Percentiles rank a stretch among this genome's conserved stretches.
These are phyloP conservation scores for Xylaria sp. DNA, from an alignment of 2,329 filamentous ascomycete genomes.

Conservation along the genomic window DNA sequence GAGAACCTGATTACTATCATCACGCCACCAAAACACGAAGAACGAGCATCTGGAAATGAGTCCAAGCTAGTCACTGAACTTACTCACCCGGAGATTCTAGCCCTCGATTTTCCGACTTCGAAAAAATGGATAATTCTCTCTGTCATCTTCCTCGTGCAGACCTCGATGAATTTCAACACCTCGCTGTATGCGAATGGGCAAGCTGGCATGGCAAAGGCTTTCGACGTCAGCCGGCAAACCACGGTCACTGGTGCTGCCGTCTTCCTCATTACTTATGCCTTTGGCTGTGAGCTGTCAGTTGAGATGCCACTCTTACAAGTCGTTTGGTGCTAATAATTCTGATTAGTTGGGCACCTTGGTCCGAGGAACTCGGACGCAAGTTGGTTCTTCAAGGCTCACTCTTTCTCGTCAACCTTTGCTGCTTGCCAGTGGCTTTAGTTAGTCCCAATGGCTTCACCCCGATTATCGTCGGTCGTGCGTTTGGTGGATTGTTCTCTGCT, in stretches of 20 bases:
- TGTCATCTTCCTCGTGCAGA: constrained; percentile 63
- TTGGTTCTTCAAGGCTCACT: constrained; percentile 62
- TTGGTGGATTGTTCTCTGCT: constrained; percentile 68
- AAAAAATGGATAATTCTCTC: constrained; percentile 65
- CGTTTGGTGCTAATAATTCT: constrained; percentile 46
- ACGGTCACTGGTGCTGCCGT: constrained; percentile 60
- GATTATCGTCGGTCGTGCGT: constrained; percentile 56
- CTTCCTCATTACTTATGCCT: constrained; percentile 64
- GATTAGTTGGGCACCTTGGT: constrained; percentile 66
- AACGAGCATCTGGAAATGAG: constrained; percentile 1
- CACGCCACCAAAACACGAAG: constrained; percentile 16
- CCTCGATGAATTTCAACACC: constrained; percentile 68
- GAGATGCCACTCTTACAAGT: constrained; percentile 16
- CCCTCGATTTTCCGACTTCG: constrained; percentile 56
- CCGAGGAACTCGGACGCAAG: constrained; percentile 65
- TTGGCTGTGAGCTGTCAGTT: constrained; percentile 66
- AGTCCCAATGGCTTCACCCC: constrained; percentile 52
- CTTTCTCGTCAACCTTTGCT: constrained; percentile 65
- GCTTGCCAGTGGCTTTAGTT: constrained; percentile 58
- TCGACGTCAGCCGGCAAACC: constrained; percentile 58
- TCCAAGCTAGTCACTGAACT: constrained; percentile 55
- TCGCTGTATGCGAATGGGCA: constrained; percentile 64
- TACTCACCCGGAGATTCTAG: constrained; percentile 60
- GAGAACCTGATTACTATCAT: constrained; percentile 4
- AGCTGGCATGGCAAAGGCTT: constrained; percentile 56